These are phyloP conservation scores for Bipolaris sorokiniana DNA, from an alignment of 2,329 filamentous ascomycete species.

Conservation along the genomic window DNA sequence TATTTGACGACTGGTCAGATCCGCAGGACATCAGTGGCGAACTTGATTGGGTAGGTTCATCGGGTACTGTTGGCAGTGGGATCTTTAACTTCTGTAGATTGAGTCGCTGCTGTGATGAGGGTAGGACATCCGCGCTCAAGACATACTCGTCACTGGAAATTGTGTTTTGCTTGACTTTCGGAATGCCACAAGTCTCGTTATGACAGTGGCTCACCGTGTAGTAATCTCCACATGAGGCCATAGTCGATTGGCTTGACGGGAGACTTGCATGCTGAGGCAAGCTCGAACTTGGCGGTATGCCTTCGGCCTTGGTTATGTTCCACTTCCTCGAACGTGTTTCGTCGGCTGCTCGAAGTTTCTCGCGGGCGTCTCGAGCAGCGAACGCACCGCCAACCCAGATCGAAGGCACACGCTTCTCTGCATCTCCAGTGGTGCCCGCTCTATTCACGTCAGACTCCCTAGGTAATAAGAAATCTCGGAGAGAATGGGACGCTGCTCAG, in stretches of 20 bases:
- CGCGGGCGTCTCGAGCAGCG: slow-evolving; percentile 31
- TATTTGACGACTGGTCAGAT: slow-evolving; percentile 20
- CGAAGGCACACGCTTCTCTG: slow-evolving; percentile 6
- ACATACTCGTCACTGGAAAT: background rate
- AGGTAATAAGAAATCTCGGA: background rate
- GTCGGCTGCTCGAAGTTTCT: slow-evolving; percentile 33
- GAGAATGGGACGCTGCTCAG: too few relatives aligned
- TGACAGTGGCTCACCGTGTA: background rate
- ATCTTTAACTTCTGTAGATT: slow-evolving; percentile 10
- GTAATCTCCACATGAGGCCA: background rate
- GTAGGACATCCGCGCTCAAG: background rate
- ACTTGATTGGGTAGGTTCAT: background rate
- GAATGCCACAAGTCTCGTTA: background rate
- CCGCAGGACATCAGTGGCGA: slow-evolving; percentile 30
- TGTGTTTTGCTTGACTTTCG: background rate
- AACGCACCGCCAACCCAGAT: slow-evolving; percentile 31
- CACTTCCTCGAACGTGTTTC: slow-evolving; percentile 27
- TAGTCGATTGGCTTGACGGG: background rate
- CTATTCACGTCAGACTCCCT: background rate
- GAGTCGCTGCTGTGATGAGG: background rate
- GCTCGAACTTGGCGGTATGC: too few relatives aligned
- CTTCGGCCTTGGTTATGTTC: background rate
- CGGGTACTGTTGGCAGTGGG: background rate
- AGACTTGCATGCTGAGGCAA: too few relatives aligned
- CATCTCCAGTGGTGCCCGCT: background rate